These are phyloP conservation scores for Pogostemon cablin DNA, from an alignment of 257 asterid genomes.

Conservation along the genomic window DNA sequence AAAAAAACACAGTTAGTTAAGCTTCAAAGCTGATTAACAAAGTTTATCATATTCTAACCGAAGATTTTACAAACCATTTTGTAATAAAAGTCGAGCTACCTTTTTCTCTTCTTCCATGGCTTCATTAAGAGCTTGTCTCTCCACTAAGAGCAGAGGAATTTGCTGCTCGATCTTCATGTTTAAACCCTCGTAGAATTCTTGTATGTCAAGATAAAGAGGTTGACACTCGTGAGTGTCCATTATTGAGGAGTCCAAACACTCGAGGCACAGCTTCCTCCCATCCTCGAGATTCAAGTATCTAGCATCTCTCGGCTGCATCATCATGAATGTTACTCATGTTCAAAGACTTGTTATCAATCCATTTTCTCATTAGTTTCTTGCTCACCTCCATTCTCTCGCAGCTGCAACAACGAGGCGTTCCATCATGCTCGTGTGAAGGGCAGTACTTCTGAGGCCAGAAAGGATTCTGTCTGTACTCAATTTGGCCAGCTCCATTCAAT, in stretches of 20 bases:
- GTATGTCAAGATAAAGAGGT: conserved; percentile 92
- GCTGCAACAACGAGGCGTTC: conserved; percentile 89
- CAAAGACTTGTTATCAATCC: too few species aligned
- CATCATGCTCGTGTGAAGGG: conserved; percentile 84
- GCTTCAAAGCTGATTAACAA: too few species aligned
- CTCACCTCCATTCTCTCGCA: conserved; percentile 96
- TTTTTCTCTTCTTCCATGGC: conserved; percentile 97
- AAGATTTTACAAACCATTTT: too few species aligned
- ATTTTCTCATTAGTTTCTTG: not conserved
- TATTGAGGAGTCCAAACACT: conserved; percentile 96
- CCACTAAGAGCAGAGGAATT: conserved; percentile 91
- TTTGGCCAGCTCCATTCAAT: conserved; percentile 60
- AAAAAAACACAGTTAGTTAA: not conserved
- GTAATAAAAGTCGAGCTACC: conserved; percentile 30
- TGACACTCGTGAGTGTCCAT: conserved; percentile 98
- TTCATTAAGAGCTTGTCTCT: conserved; percentile 93
- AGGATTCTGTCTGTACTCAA: conserved; percentile 83
- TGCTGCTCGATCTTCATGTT: conserved; percentile 98
- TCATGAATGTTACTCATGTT: not conserved
- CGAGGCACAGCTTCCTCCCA: conserved; percentile 89
- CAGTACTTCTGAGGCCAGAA: conserved; percentile 90
- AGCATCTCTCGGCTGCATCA: conserved; percentile 67
- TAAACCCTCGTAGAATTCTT: conserved; percentile 91
- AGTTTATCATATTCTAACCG: too few species aligned
- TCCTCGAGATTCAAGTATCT: conserved; percentile 83